phyloP scores from a whole-genome alignment of 257 asterid genomes.

The Solanum chilense region DNA sequence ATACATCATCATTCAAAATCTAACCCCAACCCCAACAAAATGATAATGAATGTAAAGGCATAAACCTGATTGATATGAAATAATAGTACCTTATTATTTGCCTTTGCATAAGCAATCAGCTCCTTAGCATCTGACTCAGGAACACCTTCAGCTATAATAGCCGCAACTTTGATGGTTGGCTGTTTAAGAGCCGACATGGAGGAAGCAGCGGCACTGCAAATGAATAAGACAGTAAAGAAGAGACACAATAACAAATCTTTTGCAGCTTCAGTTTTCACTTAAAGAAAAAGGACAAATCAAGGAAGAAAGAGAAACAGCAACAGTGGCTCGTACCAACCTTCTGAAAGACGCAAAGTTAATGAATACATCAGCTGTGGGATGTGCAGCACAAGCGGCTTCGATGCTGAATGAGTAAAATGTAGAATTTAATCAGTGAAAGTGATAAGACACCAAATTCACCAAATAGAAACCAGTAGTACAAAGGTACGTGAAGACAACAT shows the following conservation, averaged over 20 bases:
- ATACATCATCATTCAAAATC: background rate
- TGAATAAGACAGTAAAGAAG: constrained; percentile 3
- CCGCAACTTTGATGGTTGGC: constrained; percentile 88
- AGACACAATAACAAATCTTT: background rate
- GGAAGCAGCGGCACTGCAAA: constrained; percentile 96
- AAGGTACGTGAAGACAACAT: background rate
- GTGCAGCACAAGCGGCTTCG: constrained; percentile 93
- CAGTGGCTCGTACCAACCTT: constrained; percentile 47
- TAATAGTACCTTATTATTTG: constrained; percentile 76
- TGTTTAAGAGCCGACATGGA: constrained; percentile 96
- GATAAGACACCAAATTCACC: background rate
- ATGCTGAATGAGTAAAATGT: constrained; percentile 32
- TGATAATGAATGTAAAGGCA: background rate
- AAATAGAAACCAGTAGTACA: background rate
- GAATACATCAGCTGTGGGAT: constrained; percentile 98
- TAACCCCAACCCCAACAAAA: background rate
- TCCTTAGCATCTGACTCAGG: constrained; percentile 94
- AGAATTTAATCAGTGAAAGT: background rate
- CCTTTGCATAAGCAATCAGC: constrained; percentile 91
- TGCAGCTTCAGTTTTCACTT: background rate
- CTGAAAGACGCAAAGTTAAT: constrained; percentile 95
- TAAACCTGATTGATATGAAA: background rate
- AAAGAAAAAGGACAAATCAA: background rate
- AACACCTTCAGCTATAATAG: constrained; percentile 99
- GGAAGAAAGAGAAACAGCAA: background rate